These are phyloP conservation scores for Sclerotinia trifoliorum DNA, from an alignment of 2,329 filamentous ascomycete genomes.

Conservation along the genomic window DNA sequence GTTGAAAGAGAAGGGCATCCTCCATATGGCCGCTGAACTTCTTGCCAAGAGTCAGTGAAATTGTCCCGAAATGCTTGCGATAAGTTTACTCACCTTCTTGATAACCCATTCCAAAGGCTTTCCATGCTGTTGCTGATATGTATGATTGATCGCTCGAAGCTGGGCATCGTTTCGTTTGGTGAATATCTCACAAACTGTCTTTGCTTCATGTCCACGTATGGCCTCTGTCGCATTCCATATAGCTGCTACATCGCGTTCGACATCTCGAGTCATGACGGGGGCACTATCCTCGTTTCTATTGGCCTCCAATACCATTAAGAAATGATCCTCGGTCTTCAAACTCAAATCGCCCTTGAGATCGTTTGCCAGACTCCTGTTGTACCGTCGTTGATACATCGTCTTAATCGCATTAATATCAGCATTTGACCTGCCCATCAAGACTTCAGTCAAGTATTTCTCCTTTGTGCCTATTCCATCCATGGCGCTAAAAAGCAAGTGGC, in stretches of 20 bases:
- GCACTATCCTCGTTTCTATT: constrained; percentile 74
- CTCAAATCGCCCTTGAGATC: constrained; percentile 78
- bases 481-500: constrained; percentile 65
- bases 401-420: constrained; percentile 89
- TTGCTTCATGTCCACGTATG: constrained; percentile 63
- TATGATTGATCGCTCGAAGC: constrained; percentile 74
- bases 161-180: constrained; percentile 75
- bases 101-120: constrained; percentile 70
- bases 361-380: constrained; percentile 63
- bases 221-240: constrained; percentile 77
- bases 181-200: constrained; percentile 76
- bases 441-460: constrained; percentile 80
- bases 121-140: constrained; percentile 72
- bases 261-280: constrained; percentile 68
- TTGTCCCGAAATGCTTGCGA: neutral
- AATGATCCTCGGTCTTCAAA: constrained; percentile 82
- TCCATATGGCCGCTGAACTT: constrained; percentile 94
- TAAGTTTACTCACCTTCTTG: constrained; percentile 53
- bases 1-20: constrained; percentile 74
- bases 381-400: constrained; percentile 67
- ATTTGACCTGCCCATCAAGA: constrained; percentile 79
- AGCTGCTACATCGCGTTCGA: constrained; percentile 71
- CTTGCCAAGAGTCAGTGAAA: constrained; percentile 39
- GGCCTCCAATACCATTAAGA: constrained; percentile 75
- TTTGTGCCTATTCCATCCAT: constrained; percentile 83